Base-by-base conservation (phyloP, 2,329 filamentous ascomycete genomes). In the Neonectria neomacrospora region DNA sequence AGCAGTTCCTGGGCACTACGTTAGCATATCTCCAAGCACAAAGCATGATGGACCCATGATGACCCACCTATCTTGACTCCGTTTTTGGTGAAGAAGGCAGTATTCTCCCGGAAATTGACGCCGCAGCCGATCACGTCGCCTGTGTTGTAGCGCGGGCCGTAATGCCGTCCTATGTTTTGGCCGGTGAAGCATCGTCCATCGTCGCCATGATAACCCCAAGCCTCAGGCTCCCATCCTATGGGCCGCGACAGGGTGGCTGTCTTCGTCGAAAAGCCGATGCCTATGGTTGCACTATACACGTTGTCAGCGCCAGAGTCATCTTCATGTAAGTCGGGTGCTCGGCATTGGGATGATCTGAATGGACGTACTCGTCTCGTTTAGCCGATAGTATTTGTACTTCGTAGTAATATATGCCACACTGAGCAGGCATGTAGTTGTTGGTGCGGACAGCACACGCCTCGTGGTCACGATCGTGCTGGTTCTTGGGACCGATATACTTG, bases 401-500 rank as follows among this genome's bases (percentile, higher is more conserved):
- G 74, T 89, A 99, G 77, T 99, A 99, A 78, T 97, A 99, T 63
- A 99, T 90, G 2, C 96, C 96, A 69, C 92, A 96, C 74, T 97
- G 91, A 37, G 89, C 85, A 4, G 96, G 94, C 88, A 98, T 97
- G 52, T 90, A 87, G 76, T 94, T 85, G 77, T 99, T 91, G 28
- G 94, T 88, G 59, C 96, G 89, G 61, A 97, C 89, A 12, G 92
- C 88, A 37, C 89, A 93, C 18, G 93, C 92, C 76, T 98, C 96
- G 73, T 91, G 83, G 8, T 90, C 87, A 54, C 83, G 81, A 53
- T 88, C 85, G 60, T 77, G 76, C 20, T 81, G 74, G 23, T 77
- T 79, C 71, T 84, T 85, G 1, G 79, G 72, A 0, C 83, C 82
- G 1, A 79, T 79, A 70, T 86, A 87, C 71, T 86, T 88, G 59